Percentiles rank a stretch among this genome's conserved stretches.
These are phyloP conservation scores for Heracleum sosnowskyi DNA, from an alignment of 129 eudicot genomes.

Conservation along the genomic window DNA sequence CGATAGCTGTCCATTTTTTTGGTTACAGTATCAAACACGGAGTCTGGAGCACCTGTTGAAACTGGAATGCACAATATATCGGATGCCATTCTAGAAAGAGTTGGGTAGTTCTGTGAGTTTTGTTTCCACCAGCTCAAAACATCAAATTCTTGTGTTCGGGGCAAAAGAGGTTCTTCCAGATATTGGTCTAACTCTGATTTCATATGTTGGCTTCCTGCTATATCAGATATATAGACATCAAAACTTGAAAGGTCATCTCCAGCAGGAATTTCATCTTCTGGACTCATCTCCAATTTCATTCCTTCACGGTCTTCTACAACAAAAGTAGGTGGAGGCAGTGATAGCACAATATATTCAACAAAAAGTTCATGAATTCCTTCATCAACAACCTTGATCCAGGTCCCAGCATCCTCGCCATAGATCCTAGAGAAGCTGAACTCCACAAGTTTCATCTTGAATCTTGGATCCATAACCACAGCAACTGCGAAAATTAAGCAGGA, in stretches of 20 bases:
- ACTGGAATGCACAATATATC: slow-evolving; percentile 71
- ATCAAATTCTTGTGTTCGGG: slow-evolving; percentile 60
- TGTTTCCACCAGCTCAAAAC: slow-evolving; percentile 89
- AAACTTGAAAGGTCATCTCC: slow-evolving; percentile 39
- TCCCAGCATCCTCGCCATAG: slow-evolving; percentile 41
- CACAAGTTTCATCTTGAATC: slow-evolving; percentile 71
- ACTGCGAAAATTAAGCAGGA: slow-evolving; percentile 46
- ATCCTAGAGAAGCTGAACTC: slow-evolving; percentile 47
- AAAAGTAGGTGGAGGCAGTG: slow-evolving; percentile 58
- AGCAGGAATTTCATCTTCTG: slow-evolving; percentile 31
- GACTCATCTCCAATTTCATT: slow-evolving; percentile 21
- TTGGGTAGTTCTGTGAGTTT: slow-evolving; percentile 53
- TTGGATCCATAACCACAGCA: slow-evolving; percentile 88
- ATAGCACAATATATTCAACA: slow-evolving; percentile 51
- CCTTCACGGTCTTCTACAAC: slow-evolving; percentile 26
- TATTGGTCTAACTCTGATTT: slow-evolving; percentile 68
- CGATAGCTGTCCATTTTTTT: slow-evolving; percentile 55
- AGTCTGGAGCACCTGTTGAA: slow-evolving; percentile 45
- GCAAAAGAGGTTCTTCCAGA: slow-evolving; percentile 58
- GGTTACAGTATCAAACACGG: slow-evolving; percentile 44
- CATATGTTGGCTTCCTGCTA: slow-evolving; percentile 30
- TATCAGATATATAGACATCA: slow-evolving; percentile 48
- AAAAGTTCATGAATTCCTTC: slow-evolving; percentile 56
- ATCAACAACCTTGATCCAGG: slow-evolving; percentile 36
- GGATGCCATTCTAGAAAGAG: slow-evolving; percentile 70